Evolutionary conservation across 208 protist species (phyloP), one percentile per base, ranked within the genome.

Genomic region (Herpetomonas tarakana): DNA sequence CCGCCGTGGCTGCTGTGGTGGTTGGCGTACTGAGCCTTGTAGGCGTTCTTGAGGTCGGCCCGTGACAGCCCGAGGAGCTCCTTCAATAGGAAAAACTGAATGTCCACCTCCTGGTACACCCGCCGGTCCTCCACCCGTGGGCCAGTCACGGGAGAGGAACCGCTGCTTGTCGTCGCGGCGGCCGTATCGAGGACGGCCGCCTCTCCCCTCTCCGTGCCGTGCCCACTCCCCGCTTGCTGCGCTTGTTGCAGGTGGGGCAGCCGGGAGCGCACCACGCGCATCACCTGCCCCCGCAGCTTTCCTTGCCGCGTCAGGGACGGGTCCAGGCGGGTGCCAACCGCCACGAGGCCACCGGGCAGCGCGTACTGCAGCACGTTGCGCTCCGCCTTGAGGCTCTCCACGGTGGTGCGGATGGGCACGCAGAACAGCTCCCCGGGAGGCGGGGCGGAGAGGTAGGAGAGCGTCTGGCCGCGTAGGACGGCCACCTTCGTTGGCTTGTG

Each of bases 261-360:
- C 47, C 99, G 82, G 16, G 80, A 74, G 52, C 76, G 78, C 46
- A 79, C 71, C 46, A 87, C 85, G 12, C 91, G 89, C 25, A 96
- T 56, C 50, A 98, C 94, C 71, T 99, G 84, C 16, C 98, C 98
- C 21, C 99, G 97, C 52, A 99, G 87, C 57, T 98, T 93, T 83
- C 99, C 98, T 24, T 97, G 94, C 25, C 98, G 87, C 27, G 98
- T 99, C 6, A 99, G 86, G 14, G 96, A 98, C n/a, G 99, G 99
- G 87, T 99, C 99, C 29, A 99, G 98, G 31, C 94, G 96, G 26
- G 99, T 99, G 52, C 99, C 98, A n/a, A 99, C 91, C 71, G 98
- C 98, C 79, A 99, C 99, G 19, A 99, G 78, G 18, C 98, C 98
- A 68, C 98, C 98, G 28, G 98, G 98, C 16, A 99, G 94, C 59